Evolutionary conservation across 108 stramenopile genomes (phyloP).

Genomic region (Cyclotella distinguenda): DNA sequence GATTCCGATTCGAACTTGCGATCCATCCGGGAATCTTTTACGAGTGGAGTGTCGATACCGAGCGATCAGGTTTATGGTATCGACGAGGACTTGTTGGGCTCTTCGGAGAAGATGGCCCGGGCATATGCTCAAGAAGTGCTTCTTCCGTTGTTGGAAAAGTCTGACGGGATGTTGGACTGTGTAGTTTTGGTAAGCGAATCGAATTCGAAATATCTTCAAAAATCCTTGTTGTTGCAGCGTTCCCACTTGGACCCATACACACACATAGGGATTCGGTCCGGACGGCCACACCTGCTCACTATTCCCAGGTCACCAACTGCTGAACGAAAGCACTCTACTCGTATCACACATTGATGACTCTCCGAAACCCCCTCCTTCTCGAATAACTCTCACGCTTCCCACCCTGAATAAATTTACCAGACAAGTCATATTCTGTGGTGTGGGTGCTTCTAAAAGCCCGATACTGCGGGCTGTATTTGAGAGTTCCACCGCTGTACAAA

Average conservation of each 20-base stretch:
- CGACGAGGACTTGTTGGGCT: conserved; percentile 45
- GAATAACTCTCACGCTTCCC: conserved; percentile 91
- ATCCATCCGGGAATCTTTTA: conserved; percentile 51
- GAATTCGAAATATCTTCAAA: not conserved
- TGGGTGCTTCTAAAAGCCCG: conserved; percentile 69
- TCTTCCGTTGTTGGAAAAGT: conserved; percentile 22
- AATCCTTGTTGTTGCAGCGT: not conserved
- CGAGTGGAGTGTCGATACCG: conserved; percentile 56
- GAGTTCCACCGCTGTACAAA: not conserved
- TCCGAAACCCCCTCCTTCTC: conserved; percentile 92
- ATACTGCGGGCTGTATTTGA: conserved; percentile 59
- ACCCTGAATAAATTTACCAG: conserved; percentile 69
- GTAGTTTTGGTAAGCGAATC: conserved; percentile 60
- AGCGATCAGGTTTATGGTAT: conserved; percentile 71
- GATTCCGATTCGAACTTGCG: conserved; percentile 84
- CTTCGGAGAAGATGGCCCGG: conserved; percentile 52
- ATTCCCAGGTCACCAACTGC: conserved; percentile 87
- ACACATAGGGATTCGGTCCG: conserved; percentile 84
- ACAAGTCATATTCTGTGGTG: conserved; percentile 79
- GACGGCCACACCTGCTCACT: conserved; percentile 97
- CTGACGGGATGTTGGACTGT: conserved; percentile 70
- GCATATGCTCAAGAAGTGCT: conserved; percentile 59
- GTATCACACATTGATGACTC: conserved; percentile 91
- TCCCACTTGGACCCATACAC: too few species aligned
- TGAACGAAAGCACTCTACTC: conserved; percentile 54